Evolutionary conservation across 331 rosid species (phyloP).

Genomic region (Acacia pycnantha): DNA sequence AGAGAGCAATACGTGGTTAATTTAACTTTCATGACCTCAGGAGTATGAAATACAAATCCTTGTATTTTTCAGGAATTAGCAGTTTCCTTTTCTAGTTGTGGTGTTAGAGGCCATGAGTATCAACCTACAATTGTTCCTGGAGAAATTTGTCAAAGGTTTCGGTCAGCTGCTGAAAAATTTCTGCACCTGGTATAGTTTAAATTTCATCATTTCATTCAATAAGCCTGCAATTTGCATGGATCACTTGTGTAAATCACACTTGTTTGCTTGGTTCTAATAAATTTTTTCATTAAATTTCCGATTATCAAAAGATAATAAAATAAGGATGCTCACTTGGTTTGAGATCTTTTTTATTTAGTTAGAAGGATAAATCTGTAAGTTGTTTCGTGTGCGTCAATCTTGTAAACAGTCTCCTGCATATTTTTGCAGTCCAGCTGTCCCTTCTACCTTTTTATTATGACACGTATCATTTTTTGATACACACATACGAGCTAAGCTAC

Average conservation of each 20-base stretch:
- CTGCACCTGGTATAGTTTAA: slow-evolving; percentile 63
- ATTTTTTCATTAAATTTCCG: too few relatives aligned
- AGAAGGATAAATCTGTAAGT: too few relatives aligned
- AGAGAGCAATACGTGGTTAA: slow-evolving; percentile 24
- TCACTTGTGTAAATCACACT: not conserved
- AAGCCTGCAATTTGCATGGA: slow-evolving; percentile 16
- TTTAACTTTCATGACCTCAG: slow-evolving; percentile 16
- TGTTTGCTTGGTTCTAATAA: not conserved
- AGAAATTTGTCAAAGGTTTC: slow-evolving; percentile 77
- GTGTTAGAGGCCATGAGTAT: slow-evolving; percentile 66
- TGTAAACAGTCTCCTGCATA: too few relatives aligned
- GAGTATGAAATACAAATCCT: slow-evolving; percentile 28
- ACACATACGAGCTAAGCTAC: too few relatives aligned
- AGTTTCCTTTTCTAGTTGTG: slow-evolving; percentile 83
- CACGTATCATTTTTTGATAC: not conserved
- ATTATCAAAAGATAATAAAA: too few relatives aligned
- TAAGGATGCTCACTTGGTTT: too few relatives aligned
- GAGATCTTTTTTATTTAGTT: too few relatives aligned
- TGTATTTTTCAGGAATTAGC: slow-evolving; percentile 73
- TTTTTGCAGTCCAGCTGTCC: too few relatives aligned
- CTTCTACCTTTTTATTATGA: too few relatives aligned
- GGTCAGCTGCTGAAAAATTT: slow-evolving; percentile 79
- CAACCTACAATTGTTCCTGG: slow-evolving; percentile 91
- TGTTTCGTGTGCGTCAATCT: too few relatives aligned
- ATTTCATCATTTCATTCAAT: slow-evolving; percentile 32